Base-by-base conservation (phyloP, 179 eudicot species). In the Kewa caespitosa region DNA sequence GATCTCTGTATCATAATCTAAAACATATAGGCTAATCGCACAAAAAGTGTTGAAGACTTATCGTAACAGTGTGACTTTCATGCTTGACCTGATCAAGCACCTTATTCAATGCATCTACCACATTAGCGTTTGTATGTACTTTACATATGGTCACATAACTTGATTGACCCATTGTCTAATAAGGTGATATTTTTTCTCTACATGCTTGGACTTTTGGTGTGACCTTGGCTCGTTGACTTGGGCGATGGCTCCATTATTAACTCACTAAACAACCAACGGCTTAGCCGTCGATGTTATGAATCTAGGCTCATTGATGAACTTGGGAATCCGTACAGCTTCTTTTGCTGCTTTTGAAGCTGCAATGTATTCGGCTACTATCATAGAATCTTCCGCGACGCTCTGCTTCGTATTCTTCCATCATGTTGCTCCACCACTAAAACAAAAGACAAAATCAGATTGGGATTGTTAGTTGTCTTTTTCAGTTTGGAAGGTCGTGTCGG, bases 161-260 rank as follows among this genome's bases (percentile, higher is more conserved):
- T n/a, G n/a, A n/a, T n/a, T n/a, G n/a, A n/a, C n/a, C n/a, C n/a
- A n/a, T n/a, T n/a, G n/a, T n/a, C n/a, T n/a, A n/a, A n/a, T n/a
- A 4, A 66, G 7, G 48, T 66, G 70, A 31, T 14, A 66, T 3
- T 38, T 22, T 6, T 48, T 37, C 1, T 13, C 55, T 11, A 68
- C 34, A 23, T 68, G 36, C 14, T 27, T 68, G 54, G 55, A 41
- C 22, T 30, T 68, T 3, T 41, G 34, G 4, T 68, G 54, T 25
- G 54, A 41, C 17, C 34, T 68, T 25, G 72, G 55, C 8, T 68
- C 55, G 37, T 68, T 68, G 12, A 57, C 31, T 43, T 41, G 70
- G 33, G 72, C 34, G 15, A 41, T 68, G 32, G 72, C 72, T 11
- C 36, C 34, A 25, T 31, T 68, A 23, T 68, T 68, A 17, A 41